Base-by-base conservation (phyloP, 768 basidiomycete genomes). In the Boletus vinaceobasis region DNA sequence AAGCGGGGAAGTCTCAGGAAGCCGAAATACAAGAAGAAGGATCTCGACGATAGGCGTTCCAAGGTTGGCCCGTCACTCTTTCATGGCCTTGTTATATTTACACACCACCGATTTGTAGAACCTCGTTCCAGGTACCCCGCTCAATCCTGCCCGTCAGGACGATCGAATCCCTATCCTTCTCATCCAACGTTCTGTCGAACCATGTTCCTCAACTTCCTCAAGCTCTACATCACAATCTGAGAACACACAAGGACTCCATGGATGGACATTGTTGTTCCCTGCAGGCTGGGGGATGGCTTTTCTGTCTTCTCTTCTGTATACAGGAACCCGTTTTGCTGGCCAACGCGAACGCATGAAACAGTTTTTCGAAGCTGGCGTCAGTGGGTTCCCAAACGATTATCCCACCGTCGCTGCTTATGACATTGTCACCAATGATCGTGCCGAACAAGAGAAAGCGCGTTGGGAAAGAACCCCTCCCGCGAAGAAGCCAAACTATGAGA, bases 251-350 rank as follows among this genome's bases (percentile, higher is more conserved):
- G 74, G 78, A 1, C 73, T 93, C 31, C 85, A 93, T 62, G 94
- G 95, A 37, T 97, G 91, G 88, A 93, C 86, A 8, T 73, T 99
- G 9, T 76, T 97, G 43, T 68, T 96, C 32, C 96, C 96, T 4
- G 76, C 83, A 1, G 93, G 92, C 13, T 98, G 94, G 93, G 80
- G 82, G 0, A 96, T 93, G 87, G 79, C 94, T 1, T 93, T 98
- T 73, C 84, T 90, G 58, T 79, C 78, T 38, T 95, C 94, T 3
- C 79, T 99, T 47, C 78, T 79, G 4, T 85, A 84, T 68, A 93
- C 94, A 0, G 88, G 89, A 21, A 90, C 90, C 2, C 86, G 93
- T 7, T 79, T 96, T 17, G 90, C 81, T 6, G 96, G 95, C 2
- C 87, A 94, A 63, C 83, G 86, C 29, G 93, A 98, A 65, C 82